These are phyloP conservation scores for Septoria linicola DNA, from an alignment of 2,329 filamentous ascomycete species.

Conservation along the genomic window DNA sequence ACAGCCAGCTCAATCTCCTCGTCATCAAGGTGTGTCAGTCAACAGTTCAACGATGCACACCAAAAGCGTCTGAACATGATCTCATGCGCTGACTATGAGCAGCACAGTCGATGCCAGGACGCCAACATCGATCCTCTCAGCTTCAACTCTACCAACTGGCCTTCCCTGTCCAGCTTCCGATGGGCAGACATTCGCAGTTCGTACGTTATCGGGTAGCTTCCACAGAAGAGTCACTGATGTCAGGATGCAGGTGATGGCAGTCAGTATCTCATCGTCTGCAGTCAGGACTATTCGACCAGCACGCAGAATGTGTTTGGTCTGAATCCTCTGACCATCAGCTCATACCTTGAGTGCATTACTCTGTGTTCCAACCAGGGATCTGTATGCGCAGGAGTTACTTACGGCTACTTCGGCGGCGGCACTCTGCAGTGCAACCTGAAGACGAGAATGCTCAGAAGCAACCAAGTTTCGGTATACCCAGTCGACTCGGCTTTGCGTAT, in stretches of 20 bases:
- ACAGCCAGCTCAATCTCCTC: neutral
- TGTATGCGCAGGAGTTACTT: constrained; percentile 2
- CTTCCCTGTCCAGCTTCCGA: neutral
- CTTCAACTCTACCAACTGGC: neutral
- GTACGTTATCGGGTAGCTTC: neutral
- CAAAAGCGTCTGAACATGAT: too few species aligned
- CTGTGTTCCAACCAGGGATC: constrained; percentile 8
- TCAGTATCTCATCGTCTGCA: constrained; percentile 9
- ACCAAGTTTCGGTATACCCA: neutral
- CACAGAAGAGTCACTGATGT: neutral
- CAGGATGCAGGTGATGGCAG: constrained; percentile 1
- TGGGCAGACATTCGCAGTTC: neutral
- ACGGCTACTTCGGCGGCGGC: neutral
- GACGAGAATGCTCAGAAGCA: constrained; percentile 4
- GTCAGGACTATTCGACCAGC: constrained; percentile 7
- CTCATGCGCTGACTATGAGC: neutral
- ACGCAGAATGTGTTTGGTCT: constrained; percentile 8
- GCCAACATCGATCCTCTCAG: neutral
- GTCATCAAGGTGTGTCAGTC: neutral
- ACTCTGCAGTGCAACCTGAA: constrained; percentile 8
- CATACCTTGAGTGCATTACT: neutral
- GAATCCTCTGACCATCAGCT: neutral
- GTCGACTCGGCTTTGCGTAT: neutral
- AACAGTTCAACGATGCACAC: too few species aligned
- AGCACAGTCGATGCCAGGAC: neutral